Conservation (phyloP, 768 basidiomycete genomes). For the Tephrocybe sp. region DNA sequence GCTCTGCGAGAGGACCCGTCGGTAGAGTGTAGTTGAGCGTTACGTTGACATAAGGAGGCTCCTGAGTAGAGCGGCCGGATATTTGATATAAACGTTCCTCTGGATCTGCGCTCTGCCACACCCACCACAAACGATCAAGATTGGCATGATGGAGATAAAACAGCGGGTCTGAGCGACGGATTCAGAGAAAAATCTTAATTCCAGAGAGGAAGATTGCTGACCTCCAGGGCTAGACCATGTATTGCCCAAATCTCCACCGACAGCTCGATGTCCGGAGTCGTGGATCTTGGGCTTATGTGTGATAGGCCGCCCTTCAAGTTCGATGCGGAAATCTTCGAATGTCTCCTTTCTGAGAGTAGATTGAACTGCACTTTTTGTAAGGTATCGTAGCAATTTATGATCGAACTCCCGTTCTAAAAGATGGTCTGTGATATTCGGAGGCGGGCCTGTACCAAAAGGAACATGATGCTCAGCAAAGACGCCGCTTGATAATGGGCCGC, state of each 20-base stretch:
- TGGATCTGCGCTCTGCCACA: slow-evolving; percentile 29
- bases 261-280: background rate
- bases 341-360: slow-evolving; percentile 15
- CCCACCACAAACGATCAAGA: background rate
- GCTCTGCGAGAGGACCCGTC: background rate
- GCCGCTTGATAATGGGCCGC: slow-evolving; percentile 28
- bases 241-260: background rate
- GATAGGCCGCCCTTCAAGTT: slow-evolving; percentile 33
- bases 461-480: slow-evolving; percentile 32
- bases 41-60: slow-evolving; percentile 28
- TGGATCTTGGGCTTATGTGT: slow-evolving; percentile 20
- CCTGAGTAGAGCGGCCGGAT: slow-evolving; percentile 27
- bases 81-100: slow-evolving; percentile 28
- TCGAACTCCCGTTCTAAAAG: slow-evolving; percentile 30
- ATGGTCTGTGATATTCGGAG: slow-evolving; percentile 26
- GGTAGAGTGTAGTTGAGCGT: slow-evolving; percentile 28
- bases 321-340: slow-evolving; percentile 31
- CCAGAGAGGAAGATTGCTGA: slow-evolving; percentile 11
- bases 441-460: slow-evolving; percentile 31
- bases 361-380: slow-evolving; percentile 17
- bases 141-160: background rate
- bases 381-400: slow-evolving; percentile 15
- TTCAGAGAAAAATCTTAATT: background rate
- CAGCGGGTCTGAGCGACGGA: background rate
- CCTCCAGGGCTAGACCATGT: slow-evolving; percentile 35